These are phyloP conservation scores for Neurospora sp. DNA, from an alignment of 2,329 filamentous ascomycete species.

Conservation along the genomic window DNA sequence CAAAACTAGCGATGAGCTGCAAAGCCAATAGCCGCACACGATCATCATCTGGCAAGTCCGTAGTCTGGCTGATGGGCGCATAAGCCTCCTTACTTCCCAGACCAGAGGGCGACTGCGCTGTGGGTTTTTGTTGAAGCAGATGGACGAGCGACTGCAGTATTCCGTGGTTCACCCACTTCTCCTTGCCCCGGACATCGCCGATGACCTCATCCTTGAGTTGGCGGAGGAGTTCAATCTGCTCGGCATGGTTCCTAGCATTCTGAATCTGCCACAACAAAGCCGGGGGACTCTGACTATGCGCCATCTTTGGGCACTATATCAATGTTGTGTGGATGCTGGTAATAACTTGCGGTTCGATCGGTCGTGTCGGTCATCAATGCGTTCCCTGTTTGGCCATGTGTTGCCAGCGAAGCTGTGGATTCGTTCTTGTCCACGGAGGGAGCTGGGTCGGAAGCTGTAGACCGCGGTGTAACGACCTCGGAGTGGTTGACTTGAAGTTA, in stretches of 20 bases:
- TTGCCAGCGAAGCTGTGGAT: not conserved
- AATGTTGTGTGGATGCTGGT: not conserved
- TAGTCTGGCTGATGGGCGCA: constrained; percentile 23
- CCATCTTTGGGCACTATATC: constrained; percentile 33
- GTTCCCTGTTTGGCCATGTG: not conserved
- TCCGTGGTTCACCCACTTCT: constrained; percentile 63
- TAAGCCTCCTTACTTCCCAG: constrained; percentile 31
- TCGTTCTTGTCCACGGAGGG: not conserved
- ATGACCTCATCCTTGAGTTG: constrained; percentile 81
- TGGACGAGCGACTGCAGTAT: constrained; percentile 50
- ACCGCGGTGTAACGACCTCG: not conserved
- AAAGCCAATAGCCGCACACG: constrained; percentile 67
- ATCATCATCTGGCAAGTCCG: constrained; percentile 50
- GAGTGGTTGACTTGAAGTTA: not conserved
- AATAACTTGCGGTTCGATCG: not conserved
- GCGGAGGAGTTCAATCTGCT: constrained; percentile 54
- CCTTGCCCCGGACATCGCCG: constrained; percentile 80
- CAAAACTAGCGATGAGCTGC: constrained; percentile 75
- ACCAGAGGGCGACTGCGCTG: constrained; percentile 22
- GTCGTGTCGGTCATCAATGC: not conserved
- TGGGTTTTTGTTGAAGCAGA: constrained; percentile 28
- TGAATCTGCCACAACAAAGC: constrained; percentile 45
- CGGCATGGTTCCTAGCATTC: constrained; percentile 38
- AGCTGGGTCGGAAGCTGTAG: not conserved
- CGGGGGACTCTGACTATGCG: constrained; percentile 40